These are phyloP conservation scores for Pythium vanterpoolii DNA, from an alignment of 352 stramenopile genomes.

Conservation along the genomic window DNA sequence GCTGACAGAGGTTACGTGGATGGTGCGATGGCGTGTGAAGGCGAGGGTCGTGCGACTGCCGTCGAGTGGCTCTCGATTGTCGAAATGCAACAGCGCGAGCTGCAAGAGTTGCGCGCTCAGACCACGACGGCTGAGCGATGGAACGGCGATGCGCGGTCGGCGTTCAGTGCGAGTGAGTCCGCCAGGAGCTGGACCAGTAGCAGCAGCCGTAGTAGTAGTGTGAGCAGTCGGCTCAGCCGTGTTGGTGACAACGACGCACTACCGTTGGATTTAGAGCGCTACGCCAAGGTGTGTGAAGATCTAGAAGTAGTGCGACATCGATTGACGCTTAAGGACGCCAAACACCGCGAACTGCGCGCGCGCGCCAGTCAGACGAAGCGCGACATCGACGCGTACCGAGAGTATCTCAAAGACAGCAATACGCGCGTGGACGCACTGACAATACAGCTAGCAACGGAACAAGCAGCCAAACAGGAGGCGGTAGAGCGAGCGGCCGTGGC, in stretches of 20 bases:
- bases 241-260: conserved; percentile 17
- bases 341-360: conserved; percentile 31
- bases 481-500: conserved; percentile 40
- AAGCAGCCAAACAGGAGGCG: conserved; percentile 27
- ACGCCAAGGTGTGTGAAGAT: conserved; percentile 38
- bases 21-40: background rate
- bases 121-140: background rate
- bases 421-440: conserved; percentile 15
- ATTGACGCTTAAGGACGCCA: conserved; percentile 33
- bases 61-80: conserved; percentile 38
- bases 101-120: conserved; percentile 32
- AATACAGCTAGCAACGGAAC: conserved; percentile 21
- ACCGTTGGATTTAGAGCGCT: conserved; percentile 36
- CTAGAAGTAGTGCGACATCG: conserved; percentile 34
- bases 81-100: conserved; percentile 47
- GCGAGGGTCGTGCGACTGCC: background rate
- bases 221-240: conserved; percentile 9
- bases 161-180: conserved; percentile 6
- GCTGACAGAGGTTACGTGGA: background rate
- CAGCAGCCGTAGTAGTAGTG: conserved; percentile 7
- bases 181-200: conserved; percentile 9
- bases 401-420: conserved; percentile 6
- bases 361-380: conserved; percentile 20
- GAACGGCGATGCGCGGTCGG: background rate
- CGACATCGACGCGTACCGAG: conserved; percentile 8